phyloP scores from a whole-genome alignment of 805 yeast genomes.

The Metschnikowia anglica region DNA sequence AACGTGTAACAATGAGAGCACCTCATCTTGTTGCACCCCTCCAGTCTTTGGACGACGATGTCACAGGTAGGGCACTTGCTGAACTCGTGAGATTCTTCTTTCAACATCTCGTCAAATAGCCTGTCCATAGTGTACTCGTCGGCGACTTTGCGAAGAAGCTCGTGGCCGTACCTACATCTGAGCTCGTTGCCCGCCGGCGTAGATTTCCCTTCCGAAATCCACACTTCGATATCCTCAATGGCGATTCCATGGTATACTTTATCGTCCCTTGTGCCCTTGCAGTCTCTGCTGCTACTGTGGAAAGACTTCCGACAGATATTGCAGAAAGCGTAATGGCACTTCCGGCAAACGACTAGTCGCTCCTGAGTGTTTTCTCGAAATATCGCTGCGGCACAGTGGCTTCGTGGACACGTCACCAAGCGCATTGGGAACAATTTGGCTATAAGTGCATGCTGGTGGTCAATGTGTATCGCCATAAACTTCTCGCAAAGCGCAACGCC shows the following conservation, averaged over 20 bases:
- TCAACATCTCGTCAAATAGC: constrained; percentile 45
- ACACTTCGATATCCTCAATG: constrained; percentile 35
- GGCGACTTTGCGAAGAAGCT: constrained; percentile 40
- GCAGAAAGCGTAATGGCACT: constrained; percentile 56
- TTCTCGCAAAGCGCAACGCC: constrained; percentile 8
- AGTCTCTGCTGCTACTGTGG: constrained; percentile 54
- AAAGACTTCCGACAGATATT: constrained; percentile 56
- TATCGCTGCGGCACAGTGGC: constrained; percentile 44
- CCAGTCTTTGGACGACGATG: constrained; percentile 50
- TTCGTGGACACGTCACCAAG: constrained; percentile 51
- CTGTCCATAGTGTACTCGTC: constrained; percentile 48
- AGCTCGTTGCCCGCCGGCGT: constrained; percentile 34
- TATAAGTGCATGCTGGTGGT: constrained; percentile 43
- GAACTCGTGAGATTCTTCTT: constrained; percentile 41
- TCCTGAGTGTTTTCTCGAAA: constrained; percentile 48
- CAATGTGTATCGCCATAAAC: constrained; percentile 38
- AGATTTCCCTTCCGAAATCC: constrained; percentile 31
- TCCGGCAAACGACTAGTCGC: constrained; percentile 47
- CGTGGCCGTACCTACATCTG: constrained; percentile 46
- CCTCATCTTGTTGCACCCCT: constrained; percentile 66
- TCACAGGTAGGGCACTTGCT: constrained; percentile 54
- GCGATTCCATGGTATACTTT: constrained; percentile 30
- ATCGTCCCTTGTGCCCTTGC: constrained; percentile 29
- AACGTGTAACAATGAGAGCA: constrained; percentile 48
- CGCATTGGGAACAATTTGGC: constrained; percentile 47